Conservation (phyloP, 768 basidiomycete genomes). For the Mycena pura region DNA sequence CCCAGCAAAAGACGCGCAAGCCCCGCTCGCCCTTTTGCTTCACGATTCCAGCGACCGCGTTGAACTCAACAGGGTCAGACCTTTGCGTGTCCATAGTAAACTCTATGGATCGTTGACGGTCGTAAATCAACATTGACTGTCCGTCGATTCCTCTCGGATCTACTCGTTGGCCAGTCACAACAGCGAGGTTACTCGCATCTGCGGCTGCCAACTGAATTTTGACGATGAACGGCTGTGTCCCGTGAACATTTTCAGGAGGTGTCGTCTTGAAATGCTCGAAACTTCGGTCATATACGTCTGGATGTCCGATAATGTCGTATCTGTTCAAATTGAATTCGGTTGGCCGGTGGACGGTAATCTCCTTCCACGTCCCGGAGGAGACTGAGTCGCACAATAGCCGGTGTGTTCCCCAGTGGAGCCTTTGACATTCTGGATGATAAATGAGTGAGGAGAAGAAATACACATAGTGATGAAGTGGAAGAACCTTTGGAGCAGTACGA, state of each 20-base stretch:
- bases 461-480: not conserved
- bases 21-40: not conserved
- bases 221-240: conserved; percentile 2
- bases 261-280: not conserved
- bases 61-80: not conserved
- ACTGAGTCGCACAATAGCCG: not conserved
- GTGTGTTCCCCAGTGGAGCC: conserved; percentile 10
- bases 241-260: conserved; percentile 2
- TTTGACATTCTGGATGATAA: not conserved
- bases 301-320: not conserved
- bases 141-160: not conserved
- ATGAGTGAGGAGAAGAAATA: not conserved
- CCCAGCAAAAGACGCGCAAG: not conserved
- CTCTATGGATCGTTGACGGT: not conserved
- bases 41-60: not conserved
- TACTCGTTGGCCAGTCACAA: not conserved
- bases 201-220: not conserved
- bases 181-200: not conserved
- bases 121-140: conserved; percentile 8
- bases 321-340: not conserved
- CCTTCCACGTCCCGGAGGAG: not conserved
- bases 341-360: not conserved
- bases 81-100: not conserved
- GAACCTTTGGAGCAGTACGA: conserved; percentile 8
- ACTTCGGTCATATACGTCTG: not conserved